A percentile compares a stretch with the other conserved stretches of the same genome.
These are phyloP conservation scores for Rhodomyrtus psidioides DNA, from an alignment of 441 rosid species.

Conservation along the genomic window DNA sequence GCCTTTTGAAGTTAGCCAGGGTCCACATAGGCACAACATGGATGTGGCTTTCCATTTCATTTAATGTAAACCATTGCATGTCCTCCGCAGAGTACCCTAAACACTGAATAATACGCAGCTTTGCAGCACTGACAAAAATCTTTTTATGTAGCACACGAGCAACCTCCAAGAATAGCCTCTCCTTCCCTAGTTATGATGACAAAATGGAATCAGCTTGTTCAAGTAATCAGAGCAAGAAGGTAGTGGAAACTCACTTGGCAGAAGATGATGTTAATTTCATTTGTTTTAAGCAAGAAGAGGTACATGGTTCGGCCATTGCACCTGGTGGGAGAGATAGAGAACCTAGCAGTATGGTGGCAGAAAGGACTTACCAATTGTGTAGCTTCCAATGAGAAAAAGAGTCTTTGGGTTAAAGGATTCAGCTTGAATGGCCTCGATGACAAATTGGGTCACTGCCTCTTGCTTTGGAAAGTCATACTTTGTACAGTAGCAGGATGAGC, in stretches of 20 bases:
- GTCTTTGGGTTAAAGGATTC: conserved; percentile 87
- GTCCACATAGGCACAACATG: conserved; percentile 98
- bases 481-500: conserved; percentile 10
- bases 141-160: conserved; percentile 68
- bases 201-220: neutral
- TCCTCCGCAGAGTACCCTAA: conserved; percentile 73
- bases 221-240: neutral
- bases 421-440: conserved; percentile 91
- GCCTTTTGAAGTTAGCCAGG: conserved; percentile 92
- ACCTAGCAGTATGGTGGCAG: neutral
- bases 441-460: conserved; percentile 88
- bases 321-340: neutral
- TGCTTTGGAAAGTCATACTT: conserved; percentile 97
- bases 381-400: conserved; percentile 87
- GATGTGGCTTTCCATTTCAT: conserved; percentile 83
- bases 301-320: neutral
- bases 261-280: neutral
- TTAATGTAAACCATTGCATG: conserved; percentile 80
- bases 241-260: neutral
- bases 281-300: neutral
- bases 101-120: conserved; percentile 63
- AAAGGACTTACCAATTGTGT: conserved; percentile 64
- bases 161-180: conserved; percentile 86
- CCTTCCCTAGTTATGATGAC: conserved; percentile 52
- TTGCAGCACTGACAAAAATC: conserved; percentile 62